Percentiles rank a stretch among this genome's conserved stretches.
Conservation (phyloP, 2,329 filamentous ascomycete species). For the Trichoderma endophyticum region DNA sequence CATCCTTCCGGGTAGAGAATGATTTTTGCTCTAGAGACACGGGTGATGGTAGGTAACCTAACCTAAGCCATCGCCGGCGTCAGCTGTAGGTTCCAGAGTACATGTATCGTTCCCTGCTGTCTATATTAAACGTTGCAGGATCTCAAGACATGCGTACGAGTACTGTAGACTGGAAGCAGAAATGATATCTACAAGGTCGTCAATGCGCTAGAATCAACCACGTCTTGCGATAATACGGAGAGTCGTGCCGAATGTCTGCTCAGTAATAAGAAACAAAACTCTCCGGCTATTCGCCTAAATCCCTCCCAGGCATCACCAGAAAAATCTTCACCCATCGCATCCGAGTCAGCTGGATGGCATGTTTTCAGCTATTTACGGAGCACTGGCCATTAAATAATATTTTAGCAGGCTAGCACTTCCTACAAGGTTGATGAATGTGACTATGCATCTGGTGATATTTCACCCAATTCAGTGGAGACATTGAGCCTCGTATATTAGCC, state of each 20-base stretch:
- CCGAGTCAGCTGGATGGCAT: not conserved
- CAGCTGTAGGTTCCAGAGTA: not conserved
- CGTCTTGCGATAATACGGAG: not conserved
- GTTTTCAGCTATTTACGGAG: not conserved
- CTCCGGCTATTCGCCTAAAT: not conserved
- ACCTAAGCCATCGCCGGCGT: not conserved
- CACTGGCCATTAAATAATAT: not conserved
- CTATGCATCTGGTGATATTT: constrained; percentile 6
- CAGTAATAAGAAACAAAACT: not conserved
- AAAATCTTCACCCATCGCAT: not conserved
- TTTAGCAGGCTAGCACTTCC: not conserved
- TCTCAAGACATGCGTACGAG: not conserved
- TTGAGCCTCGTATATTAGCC: not conserved
- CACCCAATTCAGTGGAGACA: constrained; percentile 12
- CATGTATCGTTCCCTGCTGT: not conserved
- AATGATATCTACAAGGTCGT: not conserved
- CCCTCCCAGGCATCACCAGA: not conserved
- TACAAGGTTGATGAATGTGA: not conserved
- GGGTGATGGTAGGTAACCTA: not conserved
- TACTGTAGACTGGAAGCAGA: not conserved
- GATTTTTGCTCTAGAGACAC: no score
- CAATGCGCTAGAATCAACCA: not conserved
- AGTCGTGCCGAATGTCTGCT: not conserved
- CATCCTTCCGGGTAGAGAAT: no score
- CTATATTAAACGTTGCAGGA: no score